Evolutionary conservation across 2,329 filamentous ascomycete genomes (phyloP).

Genomic region (Pseudogymnoascus sp.): DNA sequence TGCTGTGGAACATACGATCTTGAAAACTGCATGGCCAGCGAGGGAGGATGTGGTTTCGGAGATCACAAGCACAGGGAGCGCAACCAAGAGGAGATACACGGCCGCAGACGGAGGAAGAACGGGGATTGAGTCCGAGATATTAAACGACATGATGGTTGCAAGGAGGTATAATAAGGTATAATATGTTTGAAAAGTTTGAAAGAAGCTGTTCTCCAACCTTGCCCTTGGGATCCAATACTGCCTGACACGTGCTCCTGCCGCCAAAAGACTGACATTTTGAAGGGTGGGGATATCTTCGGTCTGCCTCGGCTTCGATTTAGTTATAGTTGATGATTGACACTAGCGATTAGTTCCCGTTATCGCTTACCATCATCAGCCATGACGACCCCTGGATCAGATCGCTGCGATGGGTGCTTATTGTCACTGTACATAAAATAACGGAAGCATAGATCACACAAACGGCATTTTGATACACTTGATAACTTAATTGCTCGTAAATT

Average conservation of each 20-base stretch:
- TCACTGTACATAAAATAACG: neutral
- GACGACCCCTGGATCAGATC: neutral
- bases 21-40: constrained; percentile 25
- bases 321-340: neutral
- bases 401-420: neutral
- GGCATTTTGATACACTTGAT: neutral
- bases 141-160: neutral
- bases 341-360: neutral
- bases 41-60: constrained; percentile 24
- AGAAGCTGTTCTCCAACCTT: neutral
- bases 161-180: neutral
- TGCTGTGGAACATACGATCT: constrained; percentile 26
- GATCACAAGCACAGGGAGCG: constrained; percentile 24
- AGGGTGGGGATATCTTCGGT: neutral
- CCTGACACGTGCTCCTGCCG: neutral
- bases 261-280: neutral
- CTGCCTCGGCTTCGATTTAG: neutral
- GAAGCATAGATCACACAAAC: neutral
- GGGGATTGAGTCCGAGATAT: neutral
- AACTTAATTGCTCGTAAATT: neutral
- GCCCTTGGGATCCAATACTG: neutral
- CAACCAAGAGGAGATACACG: constrained; percentile 21
- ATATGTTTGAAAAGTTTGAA: neutral
- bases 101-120: constrained; percentile 21
- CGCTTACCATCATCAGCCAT: neutral